Percentiles rank a stretch among this genome's conserved stretches.
These are phyloP conservation scores for Fonsecaea multimorphosa DNA, from an alignment of 2,329 filamentous ascomycete genomes.

Conservation along the genomic window DNA sequence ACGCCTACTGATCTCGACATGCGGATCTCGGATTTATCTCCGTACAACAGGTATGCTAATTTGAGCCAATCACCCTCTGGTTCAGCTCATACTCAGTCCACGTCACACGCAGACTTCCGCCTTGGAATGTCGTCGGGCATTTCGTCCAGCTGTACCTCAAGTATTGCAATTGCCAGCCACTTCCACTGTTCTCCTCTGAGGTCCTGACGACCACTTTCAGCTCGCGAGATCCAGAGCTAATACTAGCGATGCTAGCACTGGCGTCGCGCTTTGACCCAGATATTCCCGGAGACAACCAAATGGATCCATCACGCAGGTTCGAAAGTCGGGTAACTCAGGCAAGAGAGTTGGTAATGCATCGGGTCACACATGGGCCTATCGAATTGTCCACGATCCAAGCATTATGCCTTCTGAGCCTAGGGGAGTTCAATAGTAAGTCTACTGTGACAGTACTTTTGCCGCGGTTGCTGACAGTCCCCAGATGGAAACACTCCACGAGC, in stretches of 20 bases:
- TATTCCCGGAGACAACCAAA: background rate
- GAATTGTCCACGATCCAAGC: slow-evolving; percentile 53
- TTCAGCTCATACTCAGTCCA: background rate
- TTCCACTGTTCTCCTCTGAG: slow-evolving; percentile 42
- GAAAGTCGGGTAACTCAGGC: slow-evolving; percentile 17
- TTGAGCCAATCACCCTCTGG: background rate
- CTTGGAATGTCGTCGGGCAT: slow-evolving; percentile 12
- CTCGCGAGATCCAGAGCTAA: slow-evolving; percentile 40
- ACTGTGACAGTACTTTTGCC: background rate
- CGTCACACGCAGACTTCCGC: slow-evolving; percentile 19
- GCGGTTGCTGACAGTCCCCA: slow-evolving; percentile 5
- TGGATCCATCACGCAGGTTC: background rate
- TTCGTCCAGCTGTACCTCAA: slow-evolving; percentile 41
- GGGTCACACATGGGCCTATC: slow-evolving; percentile 48
- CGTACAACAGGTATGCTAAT: background rate
- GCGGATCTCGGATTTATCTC: background rate
- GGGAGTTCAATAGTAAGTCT: slow-evolving; percentile 51
- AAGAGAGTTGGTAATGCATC: slow-evolving; percentile 48
- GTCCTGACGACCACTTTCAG: slow-evolving; percentile 33
- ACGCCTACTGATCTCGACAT: background rate
- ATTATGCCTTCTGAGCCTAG: slow-evolving; percentile 50
- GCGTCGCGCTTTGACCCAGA: slow-evolving; percentile 41
- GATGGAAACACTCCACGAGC: slow-evolving; percentile 56
- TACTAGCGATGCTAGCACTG: slow-evolving; percentile 43
- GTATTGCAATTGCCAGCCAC: slow-evolving; percentile 46